Base-by-base conservation (phyloP, 805 yeast genomes). In the Wickerhamiella alocasiicola region DNA sequence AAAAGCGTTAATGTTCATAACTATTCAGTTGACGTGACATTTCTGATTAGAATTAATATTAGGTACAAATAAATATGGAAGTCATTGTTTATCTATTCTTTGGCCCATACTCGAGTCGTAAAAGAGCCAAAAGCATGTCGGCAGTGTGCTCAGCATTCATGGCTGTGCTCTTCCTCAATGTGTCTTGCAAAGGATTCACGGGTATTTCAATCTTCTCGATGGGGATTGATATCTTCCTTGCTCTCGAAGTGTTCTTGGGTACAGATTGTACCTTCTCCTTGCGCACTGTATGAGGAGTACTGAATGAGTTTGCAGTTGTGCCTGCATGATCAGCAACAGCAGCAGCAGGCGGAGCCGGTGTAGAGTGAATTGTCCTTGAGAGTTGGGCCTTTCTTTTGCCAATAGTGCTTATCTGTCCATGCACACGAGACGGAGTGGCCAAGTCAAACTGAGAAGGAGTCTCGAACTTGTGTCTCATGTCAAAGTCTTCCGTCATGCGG, bases 361-460 rank as follows among this genome's bases (percentile, higher is more conserved):
- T 36, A 19, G 32, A 27, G 21, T 36, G 39, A 9, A 18, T 6
- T 3, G 36, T 11, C 26, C 9, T 32, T 32, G 26, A 15, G 4
- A 31, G 31, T 5, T 27, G 6, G 19, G 33, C 39, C 19, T 21
- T 19, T 4, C 28, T 32, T 30, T 36, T 36, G 27, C 39, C 39
- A n/a, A 36, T 36, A 5, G 33, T 36, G 6, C 31, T 29, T n/a
- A 36, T 36, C 4, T 29, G n/a, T 9, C 27, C 39, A 21, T 36
- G 25, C 9, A 36, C 39, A 3, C 39, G n/a, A n/a, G 39, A 36
- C 16, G 39, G 39, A 7, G 39, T 36, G 11, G 36, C 36, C 6
- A 32, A 21, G 19, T 29, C 9, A 13, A 9, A 27, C 11, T 19
- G 25, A 2, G 31, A 9, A 1, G 39, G 39, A 9, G 39, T 36